Percentiles rank a stretch among this genome's conserved stretches.
These are phyloP conservation scores for Phlegmacium glaucopus DNA, from an alignment of 768 basidiomycete genomes.

Conservation along the genomic window DNA sequence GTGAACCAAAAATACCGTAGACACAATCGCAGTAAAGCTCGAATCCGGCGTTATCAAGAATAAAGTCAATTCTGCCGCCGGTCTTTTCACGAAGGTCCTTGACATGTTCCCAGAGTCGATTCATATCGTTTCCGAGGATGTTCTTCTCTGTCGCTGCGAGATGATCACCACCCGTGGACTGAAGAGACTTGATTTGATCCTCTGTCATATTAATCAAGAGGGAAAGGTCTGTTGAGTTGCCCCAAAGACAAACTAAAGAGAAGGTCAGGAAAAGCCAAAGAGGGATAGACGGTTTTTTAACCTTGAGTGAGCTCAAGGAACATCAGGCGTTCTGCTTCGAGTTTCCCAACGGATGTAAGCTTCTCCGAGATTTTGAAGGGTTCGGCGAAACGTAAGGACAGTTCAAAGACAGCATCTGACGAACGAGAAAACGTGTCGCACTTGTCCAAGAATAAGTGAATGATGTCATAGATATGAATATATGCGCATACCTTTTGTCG, in stretches of 20 bases:
- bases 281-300: slow-evolving; percentile 24
- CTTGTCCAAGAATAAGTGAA: slow-evolving; percentile 29
- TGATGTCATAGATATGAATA: not conserved
- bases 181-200: slow-evolving; percentile 94
- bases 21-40: slow-evolving; percentile 88
- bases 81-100: slow-evolving; percentile 66
- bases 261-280: slow-evolving; percentile 1
- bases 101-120: slow-evolving; percentile 69
- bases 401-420: slow-evolving; percentile 86
- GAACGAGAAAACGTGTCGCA: slow-evolving; percentile 97
- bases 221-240: slow-evolving; percentile 94
- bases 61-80: slow-evolving; percentile 74
- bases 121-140: slow-evolving; percentile 84
- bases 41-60: slow-evolving; percentile 86
- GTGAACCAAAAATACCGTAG: slow-evolving; percentile 51
- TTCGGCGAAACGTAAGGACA: slow-evolving; percentile 88
- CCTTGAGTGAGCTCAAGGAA: slow-evolving; percentile 93
- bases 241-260: slow-evolving; percentile 84
- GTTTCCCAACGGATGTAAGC: slow-evolving; percentile 48
- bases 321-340: slow-evolving; percentile 78
- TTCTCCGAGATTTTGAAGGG: slow-evolving; percentile 65
- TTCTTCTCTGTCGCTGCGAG: slow-evolving; percentile 96
- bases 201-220: slow-evolving; percentile 97
- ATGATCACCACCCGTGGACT: slow-evolving; percentile 94
- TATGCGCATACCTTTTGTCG: slow-evolving; percentile 68